Base-by-base conservation (phyloP, 352 stramenopile species). In the Peronospora tabacina region DNA sequence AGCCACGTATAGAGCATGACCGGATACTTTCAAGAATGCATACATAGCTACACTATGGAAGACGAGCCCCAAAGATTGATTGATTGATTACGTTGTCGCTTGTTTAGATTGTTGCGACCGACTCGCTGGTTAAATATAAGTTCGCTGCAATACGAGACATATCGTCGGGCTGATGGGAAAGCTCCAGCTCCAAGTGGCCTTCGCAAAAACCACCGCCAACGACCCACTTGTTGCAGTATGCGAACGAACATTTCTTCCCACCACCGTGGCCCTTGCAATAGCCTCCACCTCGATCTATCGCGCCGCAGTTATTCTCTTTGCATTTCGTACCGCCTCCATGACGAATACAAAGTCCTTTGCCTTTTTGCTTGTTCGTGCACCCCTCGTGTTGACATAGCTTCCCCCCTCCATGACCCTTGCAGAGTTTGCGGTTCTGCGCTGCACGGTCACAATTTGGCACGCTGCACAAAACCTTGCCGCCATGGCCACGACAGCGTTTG, bases 341-440 rank as follows among this genome's bases (percentile, higher is more conserved):
- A 41, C 80, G 80, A 55, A 91, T 91, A 47, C 82, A 94, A 28
- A 81, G 77, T 2, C 82, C 82, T 32, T 80, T 79, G n/a, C 77
- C 81, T 58, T 91, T 90, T 40, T 89, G 72, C 72, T 85, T 89
- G 58, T 91, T 94, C 1, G 61, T 72, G 35, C 82, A 94, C 20
- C 82, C 82, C 13, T 89, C 80, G 24, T 74, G 51, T 40, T 76
- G 58, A 37, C 82, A 94, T 13, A 75, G 60, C 62, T 84, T 87
- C 17, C 58, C 61, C n/a, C 82, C 82, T 16, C 82, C 82, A 36
- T 94, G 82, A 7, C 75, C 74, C 50, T 94, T 94, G 55, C 82
- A 94, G 1, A 90, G 63, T 36, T 87, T 84, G 33, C 78, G 83
- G 52, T 78, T 89, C 49, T 94, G 83, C 7, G 80, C 81, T 20